Base-by-base conservation (phyloP, 1,139 yeast species). In the Candida tetrigidarum region DNA sequence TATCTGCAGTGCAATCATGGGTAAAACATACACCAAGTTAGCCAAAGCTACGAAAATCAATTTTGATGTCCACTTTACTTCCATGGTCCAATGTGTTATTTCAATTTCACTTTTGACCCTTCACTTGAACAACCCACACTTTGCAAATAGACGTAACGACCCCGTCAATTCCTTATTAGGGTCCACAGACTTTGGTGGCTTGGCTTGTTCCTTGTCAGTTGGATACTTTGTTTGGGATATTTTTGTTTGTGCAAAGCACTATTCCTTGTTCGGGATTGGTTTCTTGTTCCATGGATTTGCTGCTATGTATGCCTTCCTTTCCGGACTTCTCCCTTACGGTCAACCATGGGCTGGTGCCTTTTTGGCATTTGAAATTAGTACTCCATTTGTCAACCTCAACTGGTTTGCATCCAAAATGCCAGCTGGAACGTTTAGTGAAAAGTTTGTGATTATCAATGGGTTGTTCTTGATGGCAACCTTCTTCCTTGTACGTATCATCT, bases 141-240 rank as follows among this genome's bases (percentile, higher is more conserved):
- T 71, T 47, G 60, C 63, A 15, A 78, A 81, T 49, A 73, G 81
- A 39, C 40, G 42, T 3, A 49, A 51, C 9, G 86, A 86, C 56
- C 74, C 79, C 12, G 39, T 48, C 14, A 44, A 46, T 37, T 60
- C 75, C 2, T 72, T 92, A n/a, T 78, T 80, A 54, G 90, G 86
- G 1, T 78, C 78, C 56, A 82, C 86, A 25, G 89, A 92, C 3
- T 90, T 86, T 58, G 82, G 86, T 1, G 87, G 87, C 12, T 76
- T 89, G 45, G 85, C 90, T 23, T 69, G 81, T 32, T 74, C 95
- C 2, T 69, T 84, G 61, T 92, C 96, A 5, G 60, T 79, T 23
- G 97, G 97, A 1, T 93, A 93, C 69, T 93, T 93, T 62, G 55
- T 89, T n/a, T 93, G 99, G 98, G 99, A 93, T 63, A 63, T 86